Conservation (phyloP, 2,329 filamentous ascomycete genomes). For the Fusarium sp. region DNA sequence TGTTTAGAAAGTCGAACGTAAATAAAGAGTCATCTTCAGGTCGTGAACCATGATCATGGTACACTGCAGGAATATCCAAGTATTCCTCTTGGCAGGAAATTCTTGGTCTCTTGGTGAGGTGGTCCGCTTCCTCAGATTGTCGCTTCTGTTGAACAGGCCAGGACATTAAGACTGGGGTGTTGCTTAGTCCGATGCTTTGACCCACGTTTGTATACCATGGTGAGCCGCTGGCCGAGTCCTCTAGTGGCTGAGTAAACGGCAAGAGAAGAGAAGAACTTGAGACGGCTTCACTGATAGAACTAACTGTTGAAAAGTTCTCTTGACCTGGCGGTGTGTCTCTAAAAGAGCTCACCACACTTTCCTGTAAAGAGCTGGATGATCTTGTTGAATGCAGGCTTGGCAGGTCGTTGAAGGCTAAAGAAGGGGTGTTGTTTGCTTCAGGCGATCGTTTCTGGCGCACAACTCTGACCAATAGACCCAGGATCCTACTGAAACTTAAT, state of each 20-base stretch:
- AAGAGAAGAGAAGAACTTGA: constrained; percentile 32
- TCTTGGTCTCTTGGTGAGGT: constrained; percentile 34
- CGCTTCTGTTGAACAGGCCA: constrained; percentile 40
- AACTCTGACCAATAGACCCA: constrained; percentile 29
- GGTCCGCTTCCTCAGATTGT: constrained; percentile 25
- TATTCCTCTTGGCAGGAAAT: constrained; percentile 36
- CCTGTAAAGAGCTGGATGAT: constrained; percentile 37
- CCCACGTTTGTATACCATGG: constrained; percentile 18
- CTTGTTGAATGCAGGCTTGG: constrained; percentile 37
- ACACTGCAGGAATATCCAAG: constrained; percentile 36
- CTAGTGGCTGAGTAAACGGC: constrained; percentile 34
- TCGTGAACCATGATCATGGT: constrained; percentile 30
- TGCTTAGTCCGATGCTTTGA: neutral
- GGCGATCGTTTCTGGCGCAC: constrained; percentile 33
- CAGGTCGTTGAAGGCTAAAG: constrained; percentile 39
- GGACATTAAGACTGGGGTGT: constrained; percentile 2
- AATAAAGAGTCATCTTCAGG: constrained; percentile 39
- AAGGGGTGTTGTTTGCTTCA: constrained; percentile 24
- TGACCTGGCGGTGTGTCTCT: constrained; percentile 38
- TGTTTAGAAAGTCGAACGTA: constrained; percentile 39
- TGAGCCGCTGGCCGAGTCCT: constrained; percentile 24
- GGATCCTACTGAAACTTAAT: constrained; percentile 31
- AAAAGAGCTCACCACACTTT: constrained; percentile 32
- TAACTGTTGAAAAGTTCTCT: constrained; percentile 25
- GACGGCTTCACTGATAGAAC: constrained; percentile 19